Conservation (phyloP, 352 stramenopile genomes). For the Phytophthora idaei region DNA sequence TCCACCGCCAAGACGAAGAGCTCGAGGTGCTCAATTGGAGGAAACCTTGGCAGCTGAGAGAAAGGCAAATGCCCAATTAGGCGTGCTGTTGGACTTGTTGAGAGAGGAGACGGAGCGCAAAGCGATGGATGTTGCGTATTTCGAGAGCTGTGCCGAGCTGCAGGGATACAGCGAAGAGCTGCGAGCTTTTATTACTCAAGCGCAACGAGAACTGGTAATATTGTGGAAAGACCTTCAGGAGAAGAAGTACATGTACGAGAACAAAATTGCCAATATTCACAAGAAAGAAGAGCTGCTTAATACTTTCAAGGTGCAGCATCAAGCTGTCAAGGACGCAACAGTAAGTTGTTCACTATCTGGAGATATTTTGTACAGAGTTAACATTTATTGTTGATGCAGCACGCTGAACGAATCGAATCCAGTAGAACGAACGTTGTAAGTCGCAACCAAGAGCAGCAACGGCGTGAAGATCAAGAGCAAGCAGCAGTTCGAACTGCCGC, state of each 20-base stretch:
- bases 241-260: slow-evolving; percentile 61
- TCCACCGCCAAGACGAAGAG: slow-evolving; percentile 50
- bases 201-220: slow-evolving; percentile 37
- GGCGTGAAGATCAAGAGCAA: slow-evolving; percentile 34
- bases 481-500: slow-evolving; percentile 6
- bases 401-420: slow-evolving; percentile 29
- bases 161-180: slow-evolving; percentile 61
- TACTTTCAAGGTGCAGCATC: slow-evolving; percentile 71
- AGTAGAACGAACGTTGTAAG: slow-evolving; percentile 12
- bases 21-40: slow-evolving; percentile 75
- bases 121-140: slow-evolving; percentile 80
- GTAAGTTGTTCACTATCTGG: slow-evolving; percentile 12
- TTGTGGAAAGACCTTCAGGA: slow-evolving; percentile 53
- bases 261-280: slow-evolving; percentile 57
- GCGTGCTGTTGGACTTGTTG: slow-evolving; percentile 51
- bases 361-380: not conserved
- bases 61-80: slow-evolving; percentile 47
- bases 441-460: slow-evolving; percentile 38
- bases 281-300: slow-evolving; percentile 76
- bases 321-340: slow-evolving; percentile 47
- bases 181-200: slow-evolving; percentile 48
- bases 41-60: slow-evolving; percentile 62
- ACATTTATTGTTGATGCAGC: slow-evolving; percentile 8
- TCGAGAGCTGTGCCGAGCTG: slow-evolving; percentile 68
- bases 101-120: slow-evolving; percentile 78